These are phyloP conservation scores for Suhomyces maxii DNA, from an alignment of 1,139 yeast genomes.

Conservation along the genomic window DNA sequence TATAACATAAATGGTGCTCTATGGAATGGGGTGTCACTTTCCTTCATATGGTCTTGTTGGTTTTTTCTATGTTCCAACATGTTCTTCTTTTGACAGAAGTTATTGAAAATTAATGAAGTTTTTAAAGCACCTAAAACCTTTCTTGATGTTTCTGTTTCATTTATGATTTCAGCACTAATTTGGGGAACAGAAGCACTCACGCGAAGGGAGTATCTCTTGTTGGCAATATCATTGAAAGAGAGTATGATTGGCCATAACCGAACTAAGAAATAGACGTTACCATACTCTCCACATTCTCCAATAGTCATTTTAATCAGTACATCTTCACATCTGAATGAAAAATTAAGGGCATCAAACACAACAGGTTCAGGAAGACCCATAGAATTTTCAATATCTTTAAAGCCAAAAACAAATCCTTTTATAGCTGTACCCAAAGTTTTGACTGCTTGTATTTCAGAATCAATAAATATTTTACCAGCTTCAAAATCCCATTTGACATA, in stretches of 20 bases:
- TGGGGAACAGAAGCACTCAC: constrained; percentile 52
- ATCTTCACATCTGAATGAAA: constrained; percentile 49
- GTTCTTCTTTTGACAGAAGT: constrained; percentile 57
- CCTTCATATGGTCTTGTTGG: constrained; percentile 66
- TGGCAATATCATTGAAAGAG: constrained; percentile 67
- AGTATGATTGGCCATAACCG: constrained; percentile 42
- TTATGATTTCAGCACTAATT: constrained; percentile 35
- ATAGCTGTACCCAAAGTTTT: constrained; percentile 46
- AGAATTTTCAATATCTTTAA: constrained; percentile 73
- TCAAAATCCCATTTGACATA: constrained; percentile 88
- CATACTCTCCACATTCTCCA: constrained; percentile 2
- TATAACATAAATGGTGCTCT: constrained; percentile 71
- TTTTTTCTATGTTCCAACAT: constrained; percentile 44
- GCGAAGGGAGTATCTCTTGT: constrained; percentile 60
- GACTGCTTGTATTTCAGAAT: constrained; percentile 52
- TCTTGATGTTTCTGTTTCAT: constrained; percentile 13
- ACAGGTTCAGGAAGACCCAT: constrained; percentile 56
- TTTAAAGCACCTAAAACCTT: constrained; percentile 33
- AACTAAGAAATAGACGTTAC: constrained; percentile 23
- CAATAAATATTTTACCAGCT: constrained; percentile 56
- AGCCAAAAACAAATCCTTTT: constrained; percentile 58
- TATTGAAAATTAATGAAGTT: constrained; percentile 60
- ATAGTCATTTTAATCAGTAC: constrained; percentile 27
- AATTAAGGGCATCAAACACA: constrained; percentile 67
- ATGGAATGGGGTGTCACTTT: constrained; percentile 83